A percentile compares a stretch with the other conserved stretches of the same genome.
phyloP scores from a whole-genome alignment of 1,284 basidiomycete species.

The Vanrija humicola region DNA sequence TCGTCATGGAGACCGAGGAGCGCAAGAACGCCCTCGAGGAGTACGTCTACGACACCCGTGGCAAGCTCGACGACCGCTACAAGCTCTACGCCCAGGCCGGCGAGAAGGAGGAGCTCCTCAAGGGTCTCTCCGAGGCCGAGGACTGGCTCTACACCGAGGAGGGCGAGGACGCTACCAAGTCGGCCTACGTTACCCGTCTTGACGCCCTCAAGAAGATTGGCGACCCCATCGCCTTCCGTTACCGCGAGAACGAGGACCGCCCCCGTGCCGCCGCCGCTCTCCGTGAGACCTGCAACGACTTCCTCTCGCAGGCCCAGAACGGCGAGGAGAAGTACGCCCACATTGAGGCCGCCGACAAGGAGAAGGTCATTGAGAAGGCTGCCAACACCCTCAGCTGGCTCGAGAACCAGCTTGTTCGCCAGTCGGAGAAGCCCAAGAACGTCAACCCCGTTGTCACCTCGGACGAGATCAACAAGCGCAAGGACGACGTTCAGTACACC shows the following conservation, averaged over 20 bases:
- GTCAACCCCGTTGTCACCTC: slow-evolving; percentile 74
- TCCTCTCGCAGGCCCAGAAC: slow-evolving; percentile 73
- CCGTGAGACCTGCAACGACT: slow-evolving; percentile 78
- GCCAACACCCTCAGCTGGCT: slow-evolving; percentile 86
- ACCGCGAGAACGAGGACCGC: slow-evolving; percentile 74
- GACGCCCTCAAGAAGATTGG: slow-evolving; percentile 76
- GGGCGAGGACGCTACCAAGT: slow-evolving; percentile 90
- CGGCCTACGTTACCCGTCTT: slow-evolving; percentile 74
- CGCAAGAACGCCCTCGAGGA: slow-evolving; percentile 96
- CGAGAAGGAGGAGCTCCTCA: slow-evolving; percentile 73
- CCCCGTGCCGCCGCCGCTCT: slow-evolving; percentile 65
- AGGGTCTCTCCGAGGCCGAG: slow-evolving; percentile 69
- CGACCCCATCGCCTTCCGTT: slow-evolving; percentile 76
- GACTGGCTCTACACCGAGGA: slow-evolving; percentile 95
- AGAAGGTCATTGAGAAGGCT: slow-evolving; percentile 59
- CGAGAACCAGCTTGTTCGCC: slow-evolving; percentile 78
- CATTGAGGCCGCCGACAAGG: slow-evolving; percentile 81
- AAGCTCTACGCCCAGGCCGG: slow-evolving; percentile 64
- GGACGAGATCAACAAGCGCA: slow-evolving; percentile 77
- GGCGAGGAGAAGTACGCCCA: slow-evolving; percentile 78
- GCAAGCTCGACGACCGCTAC: slow-evolving; percentile 84
- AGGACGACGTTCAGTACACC: slow-evolving; percentile 82
- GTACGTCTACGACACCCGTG: slow-evolving; percentile 89
- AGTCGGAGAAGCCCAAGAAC: slow-evolving; percentile 80
- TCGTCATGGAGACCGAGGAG: slow-evolving; percentile 92